Conservation (phyloP, 805 yeast species). For the Allodekkera sacchari region DNA sequence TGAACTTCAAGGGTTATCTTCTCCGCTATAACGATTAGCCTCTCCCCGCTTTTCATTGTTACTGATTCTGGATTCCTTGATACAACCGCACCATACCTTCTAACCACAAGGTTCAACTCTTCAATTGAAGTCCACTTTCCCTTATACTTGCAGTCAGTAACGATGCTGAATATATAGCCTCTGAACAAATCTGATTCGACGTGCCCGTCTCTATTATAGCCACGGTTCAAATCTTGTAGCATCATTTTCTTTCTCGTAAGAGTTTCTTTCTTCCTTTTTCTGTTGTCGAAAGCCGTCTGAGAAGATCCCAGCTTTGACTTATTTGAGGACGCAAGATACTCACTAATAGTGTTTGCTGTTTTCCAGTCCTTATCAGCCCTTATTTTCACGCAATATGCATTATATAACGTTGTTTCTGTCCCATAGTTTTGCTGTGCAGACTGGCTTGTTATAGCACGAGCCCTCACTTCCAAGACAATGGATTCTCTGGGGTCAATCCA, state of each 20-base stretch:
- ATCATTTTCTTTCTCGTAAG: slow-evolving; percentile 11
- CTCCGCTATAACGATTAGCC: slow-evolving; percentile 29
- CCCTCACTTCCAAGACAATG: slow-evolving; percentile 74
- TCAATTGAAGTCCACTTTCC: slow-evolving; percentile 22
- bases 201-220: slow-evolving; percentile 3
- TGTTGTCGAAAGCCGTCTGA: slow-evolving; percentile 19
- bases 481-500: slow-evolving; percentile 81
- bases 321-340: slow-evolving; percentile 29
- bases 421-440: slow-evolving; percentile 40
- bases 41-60: slow-evolving; percentile 5
- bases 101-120: slow-evolving; percentile 31
- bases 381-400: slow-evolving; percentile 62
- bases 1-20: slow-evolving; percentile 31
- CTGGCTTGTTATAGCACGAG: slow-evolving; percentile 56
- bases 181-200: slow-evolving; percentile 29
- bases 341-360: slow-evolving; percentile 46
- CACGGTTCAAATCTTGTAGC: slow-evolving; percentile 10
- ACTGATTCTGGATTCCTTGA: slow-evolving; percentile 28
- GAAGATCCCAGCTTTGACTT: slow-evolving; percentile 10
- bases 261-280: slow-evolving; percentile 13
- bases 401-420: slow-evolving; percentile 62
- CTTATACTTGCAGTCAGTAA: slow-evolving; percentile 36
- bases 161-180: slow-evolving; percentile 39
- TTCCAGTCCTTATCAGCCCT: slow-evolving; percentile 61
- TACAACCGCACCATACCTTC: slow-evolving; percentile 41